Evolutionary conservation across 768 basidiomycete genomes (phyloP), one percentile per base, ranked within the genome.

Genomic region (Kwoniella shandongensis): DNA sequence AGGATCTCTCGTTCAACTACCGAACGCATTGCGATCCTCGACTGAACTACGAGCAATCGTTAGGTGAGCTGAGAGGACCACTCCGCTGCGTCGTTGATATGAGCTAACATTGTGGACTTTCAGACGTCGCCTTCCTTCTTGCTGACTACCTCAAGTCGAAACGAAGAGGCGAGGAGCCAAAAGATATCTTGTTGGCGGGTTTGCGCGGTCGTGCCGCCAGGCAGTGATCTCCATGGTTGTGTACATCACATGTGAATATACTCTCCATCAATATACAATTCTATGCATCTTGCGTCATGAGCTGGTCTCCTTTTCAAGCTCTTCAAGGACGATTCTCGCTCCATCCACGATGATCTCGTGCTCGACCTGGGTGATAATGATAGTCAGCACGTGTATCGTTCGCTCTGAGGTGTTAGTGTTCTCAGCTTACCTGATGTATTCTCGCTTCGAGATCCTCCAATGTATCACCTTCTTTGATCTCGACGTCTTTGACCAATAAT

Each of bases 21-120:
- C 87, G 94, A 79, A 86, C 87, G 1, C 94, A 94, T 79, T 97
- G 94, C 72, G 93, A 97, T 79, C 94, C 92, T 1, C 79, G 93
- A 42, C 78, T 97, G 61, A 94, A 96, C 75, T 91, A 91, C 65
- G 92, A 94, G 76, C 92, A 94, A 75, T 88, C 87, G 42, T 81
- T 97, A n/a, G 90, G 90, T 91, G 65, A 59, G 84, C 79, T 17
- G 15, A 10, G 7, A 27, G 20, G n/a, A n/a, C n/a, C n/a, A n/a
- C n/a, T n/a, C n/a, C n/a, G n/a, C n/a, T n/a, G n/a, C n/a, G n/a
- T n/a, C n/a, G n/a, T n/a, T n/a, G n/a, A n/a, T n/a, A n/a, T n/a
- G n/a, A n/a, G n/a, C n/a, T n/a, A n/a, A n/a, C n/a, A n/a, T n/a
- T n/a, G n/a, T 32, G 32, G 32, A 32, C 7, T 32, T 22, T 10